Evolutionary conservation across 1,284 basidiomycete genomes (phyloP).

Genomic region (Kalmanozyma brasiliensis): DNA sequence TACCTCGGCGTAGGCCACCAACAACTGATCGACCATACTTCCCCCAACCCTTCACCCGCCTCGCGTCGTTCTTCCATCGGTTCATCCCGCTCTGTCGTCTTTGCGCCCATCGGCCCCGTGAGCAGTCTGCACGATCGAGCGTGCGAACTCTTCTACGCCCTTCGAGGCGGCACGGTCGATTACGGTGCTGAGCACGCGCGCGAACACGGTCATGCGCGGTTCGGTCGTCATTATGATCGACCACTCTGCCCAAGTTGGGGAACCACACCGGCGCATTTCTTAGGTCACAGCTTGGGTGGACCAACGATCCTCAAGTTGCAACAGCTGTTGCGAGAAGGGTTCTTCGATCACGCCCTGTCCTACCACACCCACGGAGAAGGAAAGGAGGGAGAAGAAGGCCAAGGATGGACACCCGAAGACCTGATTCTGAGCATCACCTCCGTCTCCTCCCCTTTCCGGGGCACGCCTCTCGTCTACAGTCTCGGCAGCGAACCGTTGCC

Average conservation of each 20-base stretch:
- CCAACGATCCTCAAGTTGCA: conserved; percentile 49
- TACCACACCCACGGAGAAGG: too few species aligned
- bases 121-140: conserved; percentile 74
- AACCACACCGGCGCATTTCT: conserved; percentile 71
- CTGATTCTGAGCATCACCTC: conserved; percentile 49
- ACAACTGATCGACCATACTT: conserved; percentile 26
- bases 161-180: conserved; percentile 72
- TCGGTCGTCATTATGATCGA: conserved; percentile 69
- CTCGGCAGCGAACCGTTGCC: conserved; percentile 40
- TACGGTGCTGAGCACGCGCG: conserved; percentile 70
- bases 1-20: conserved; percentile 43
- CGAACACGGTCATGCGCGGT: conserved; percentile 70
- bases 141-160: conserved; percentile 73
- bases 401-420: conserved; percentile 18
- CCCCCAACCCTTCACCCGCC: not conserved
- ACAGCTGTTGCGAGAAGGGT: conserved; percentile 41
- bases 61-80: conserved; percentile 7
- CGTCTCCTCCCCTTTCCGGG: conserved; percentile 46
- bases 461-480: conserved; percentile 55
- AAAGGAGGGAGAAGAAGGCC: too few species aligned
- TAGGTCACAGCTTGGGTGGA: conserved; percentile 73
- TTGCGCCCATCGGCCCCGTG: conserved; percentile 70
- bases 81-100: conserved; percentile 21
- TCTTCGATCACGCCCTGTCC: conserved; percentile 42
- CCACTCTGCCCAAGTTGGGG: conserved; percentile 73